Evolutionary conservation across 2,329 filamentous ascomycete genomes (phyloP), one percentile per base, ranked within the genome.

Genomic region (Ascochyta lentis): DNA sequence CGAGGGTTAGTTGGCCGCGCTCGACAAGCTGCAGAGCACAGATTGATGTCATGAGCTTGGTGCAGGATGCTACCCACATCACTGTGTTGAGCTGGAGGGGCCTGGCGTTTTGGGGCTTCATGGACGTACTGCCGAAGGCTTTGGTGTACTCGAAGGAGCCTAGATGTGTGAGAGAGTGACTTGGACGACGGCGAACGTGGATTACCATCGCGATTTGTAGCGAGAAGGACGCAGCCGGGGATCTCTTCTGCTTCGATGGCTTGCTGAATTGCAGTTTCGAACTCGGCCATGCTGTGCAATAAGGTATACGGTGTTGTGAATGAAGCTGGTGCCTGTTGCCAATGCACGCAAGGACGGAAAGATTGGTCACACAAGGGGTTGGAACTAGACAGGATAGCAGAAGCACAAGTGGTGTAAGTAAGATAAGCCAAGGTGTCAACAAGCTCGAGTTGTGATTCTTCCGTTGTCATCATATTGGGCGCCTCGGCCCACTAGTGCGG

Each of bases 31-130:
- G 69, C 58, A 76, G 58, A 3, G 59, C 64, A 35, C 64, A 68
- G 31, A 77, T 67, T 0, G 66, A 65, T 1, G 73, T 74, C 61
- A 77, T 67, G 16, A 77, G 66, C 55, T 77, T 77, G n/a, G 72
- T 76, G 63, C 72, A 76, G 3, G 71, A 75, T 7, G 74, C 73
- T 13, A 76, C 66, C 73, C 73, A 77, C 69, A 76, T 73, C 7
- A 71, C 58, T 7, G 60, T 69, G n/a, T 70, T 41, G 26, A 37
- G 29, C 6, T 41, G 49, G 12, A 57, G 15, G 10, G 54, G 54
- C 24, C 49, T 45, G 6, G 54, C 35, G 4, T 37, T 42, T 3
- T 37, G 39, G 10, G 49, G 26, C 10, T 49, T 44, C 38, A 67
- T 34, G 13, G 71, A 69, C 6, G 66, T 64, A 13, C 56, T 56